A percentile compares a stretch with the other conserved stretches of the same genome.
These are phyloP conservation scores for Excoecaria agallocha DNA, from an alignment of 345 rosid genomes.

Conservation along the genomic window DNA sequence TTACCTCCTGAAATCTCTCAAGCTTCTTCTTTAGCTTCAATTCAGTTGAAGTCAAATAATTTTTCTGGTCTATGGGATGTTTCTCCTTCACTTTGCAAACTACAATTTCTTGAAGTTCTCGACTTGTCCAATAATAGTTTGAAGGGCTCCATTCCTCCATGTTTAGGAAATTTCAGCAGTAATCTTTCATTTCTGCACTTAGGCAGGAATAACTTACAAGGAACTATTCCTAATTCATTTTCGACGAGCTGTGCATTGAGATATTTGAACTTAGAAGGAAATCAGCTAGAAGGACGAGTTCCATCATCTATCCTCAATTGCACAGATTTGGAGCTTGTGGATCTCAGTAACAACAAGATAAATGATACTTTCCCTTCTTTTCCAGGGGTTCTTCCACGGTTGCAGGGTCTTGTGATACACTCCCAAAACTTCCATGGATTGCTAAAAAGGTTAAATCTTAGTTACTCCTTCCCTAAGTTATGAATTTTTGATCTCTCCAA, in stretches of 20 bases:
- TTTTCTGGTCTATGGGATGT: constrained; percentile 38
- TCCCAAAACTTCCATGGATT: too few species aligned
- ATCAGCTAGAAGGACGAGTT: constrained; percentile 21
- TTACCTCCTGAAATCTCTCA: constrained; percentile 51
- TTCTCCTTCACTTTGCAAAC: too few species aligned
- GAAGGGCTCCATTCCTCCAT: too few species aligned
- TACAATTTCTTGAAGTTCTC: constrained; percentile 43
- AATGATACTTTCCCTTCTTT: constrained; percentile 28
- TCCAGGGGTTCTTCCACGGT: constrained; percentile 3
- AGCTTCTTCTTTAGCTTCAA: constrained; percentile 51
- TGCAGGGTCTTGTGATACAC: too few species aligned
- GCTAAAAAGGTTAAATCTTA: too few species aligned
- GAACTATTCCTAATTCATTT: too few species aligned
- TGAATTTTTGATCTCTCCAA: constrained; percentile 26
- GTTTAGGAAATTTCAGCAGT: too few species aligned
- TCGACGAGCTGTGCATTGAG: neutral
- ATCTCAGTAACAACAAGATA: constrained; percentile 32
- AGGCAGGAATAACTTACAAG: too few species aligned
- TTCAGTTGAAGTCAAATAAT: constrained; percentile 47
- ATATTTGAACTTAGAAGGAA: constrained; percentile 18
- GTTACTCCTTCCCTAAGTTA: constrained; percentile 14
- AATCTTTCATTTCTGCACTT: too few species aligned
- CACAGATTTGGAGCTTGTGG: constrained; percentile 18
- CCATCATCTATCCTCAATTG: constrained; percentile 24
- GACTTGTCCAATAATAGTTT: constrained; percentile 66